Percentiles rank a stretch among this genome's conserved stretches.
These are phyloP conservation scores for Metarhizium anisopliae DNA, from an alignment of 2,329 filamentous ascomycete genomes.

Conservation along the genomic window DNA sequence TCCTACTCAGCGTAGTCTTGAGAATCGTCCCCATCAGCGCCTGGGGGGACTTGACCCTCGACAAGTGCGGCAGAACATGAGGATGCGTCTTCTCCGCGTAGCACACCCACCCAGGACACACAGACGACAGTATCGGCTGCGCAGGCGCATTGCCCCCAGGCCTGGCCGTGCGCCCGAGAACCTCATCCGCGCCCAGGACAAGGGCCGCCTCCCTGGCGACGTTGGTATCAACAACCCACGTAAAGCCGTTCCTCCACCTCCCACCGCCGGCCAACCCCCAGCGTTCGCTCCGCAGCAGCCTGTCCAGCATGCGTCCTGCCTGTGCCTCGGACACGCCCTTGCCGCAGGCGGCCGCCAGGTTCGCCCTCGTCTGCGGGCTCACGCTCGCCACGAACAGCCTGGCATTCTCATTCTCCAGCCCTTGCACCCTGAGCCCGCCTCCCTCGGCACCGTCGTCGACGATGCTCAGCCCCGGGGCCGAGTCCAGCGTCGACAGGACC, in stretches of 20 bases:
- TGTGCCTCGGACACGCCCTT: conserved; percentile 61
- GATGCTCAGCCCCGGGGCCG: conserved; percentile 41
- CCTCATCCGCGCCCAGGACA: conserved; percentile 69
- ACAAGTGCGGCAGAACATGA: conserved; percentile 83
- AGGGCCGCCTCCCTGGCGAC: conserved; percentile 72
- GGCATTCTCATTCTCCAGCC: conserved; percentile 49
- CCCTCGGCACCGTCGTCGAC: conserved; percentile 11
- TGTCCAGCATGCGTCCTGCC: conserved; percentile 74
- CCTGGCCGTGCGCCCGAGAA: conserved; percentile 28
- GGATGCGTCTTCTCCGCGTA: conserved; percentile 98
- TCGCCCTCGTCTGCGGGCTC: conserved; percentile 84
- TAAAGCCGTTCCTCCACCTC: conserved; percentile 65
- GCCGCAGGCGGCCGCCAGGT: conserved; percentile 74
- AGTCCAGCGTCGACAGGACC: conserved; percentile 74
- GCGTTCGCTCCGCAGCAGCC: conserved; percentile 58
- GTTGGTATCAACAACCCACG: conserved; percentile 88
- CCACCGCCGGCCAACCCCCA: conserved; percentile 63
- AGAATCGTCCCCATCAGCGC: conserved; percentile 82
- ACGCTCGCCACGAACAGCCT: conserved; percentile 87
- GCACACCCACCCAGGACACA: conserved; percentile 96
- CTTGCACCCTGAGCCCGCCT: conserved; percentile 33
- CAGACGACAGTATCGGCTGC: conserved; percentile 70
- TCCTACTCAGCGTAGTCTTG: conserved; percentile 73
- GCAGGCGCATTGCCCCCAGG: conserved; percentile 9
- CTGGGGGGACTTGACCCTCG: conserved; percentile 86